Evolutionary conservation across 2,329 filamentous ascomycete genomes (phyloP), one percentile per base, ranked within the genome.

Genomic region (Aspergillus novoparasiticus): DNA sequence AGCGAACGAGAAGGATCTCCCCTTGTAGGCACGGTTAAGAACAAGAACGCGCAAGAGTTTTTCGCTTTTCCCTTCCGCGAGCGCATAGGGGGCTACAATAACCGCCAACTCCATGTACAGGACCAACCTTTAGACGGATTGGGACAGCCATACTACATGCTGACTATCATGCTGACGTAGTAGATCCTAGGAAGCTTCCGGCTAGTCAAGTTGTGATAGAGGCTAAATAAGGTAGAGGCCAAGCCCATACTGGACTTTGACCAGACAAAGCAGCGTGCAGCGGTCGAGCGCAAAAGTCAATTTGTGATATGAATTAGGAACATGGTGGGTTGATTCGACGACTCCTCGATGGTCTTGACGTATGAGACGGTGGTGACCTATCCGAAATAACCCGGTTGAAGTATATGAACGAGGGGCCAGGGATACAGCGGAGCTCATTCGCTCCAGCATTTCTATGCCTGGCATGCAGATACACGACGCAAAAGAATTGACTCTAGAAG

Each of bases 141-240:
- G 36, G 41, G 57, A 53, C 41, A 41, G 26, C 9, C 50, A 41
- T 55, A 53, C 32, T 53, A 55, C 46, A 58, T 51, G 30, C 39
- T 57, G 61, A 64, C 66, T 67, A 71, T 75, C 73, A 75, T 76
- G 65, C 72, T 77, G 74, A 76, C 74, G 68, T 71, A 64, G 72
- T 75, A 63, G 71, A 68, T 60, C 60, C 43, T 53, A 69, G 66
- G 66, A 72, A 69, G 60, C 51, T 61, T 59, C 59, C 64, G 66
- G 65, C 57, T 59, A 51, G 60, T 48, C 48, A 54, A 39, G 23
- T 32, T 53, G 46, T 48, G 48, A 58, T 58, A 58, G 59, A 53
- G 28, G 43, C 55, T 45, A 51, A 55, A 3, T 39, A 36, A 16
- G 51, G 51, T 39, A 23, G 32, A 36, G 51, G 30, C 8, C 50